These are phyloP conservation scores for Stellera chamaejasme DNA, from an alignment of 345 rosid species.

Conservation along the genomic window DNA sequence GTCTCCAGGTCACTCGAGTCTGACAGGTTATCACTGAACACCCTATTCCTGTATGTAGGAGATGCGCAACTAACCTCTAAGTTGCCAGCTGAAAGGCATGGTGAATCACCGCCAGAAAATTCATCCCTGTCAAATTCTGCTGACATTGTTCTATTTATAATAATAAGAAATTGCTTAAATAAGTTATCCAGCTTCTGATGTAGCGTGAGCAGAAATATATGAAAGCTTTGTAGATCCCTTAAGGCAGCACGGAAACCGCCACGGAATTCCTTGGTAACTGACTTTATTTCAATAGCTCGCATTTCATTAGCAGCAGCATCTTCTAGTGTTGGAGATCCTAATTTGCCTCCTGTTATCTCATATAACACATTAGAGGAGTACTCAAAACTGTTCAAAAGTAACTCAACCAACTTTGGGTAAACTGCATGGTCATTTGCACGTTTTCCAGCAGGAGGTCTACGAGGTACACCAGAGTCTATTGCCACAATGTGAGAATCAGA, in stretches of 20 bases:
- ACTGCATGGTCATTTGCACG: constrained; percentile 82
- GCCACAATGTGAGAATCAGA: constrained; percentile 64
- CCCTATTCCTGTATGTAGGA: constrained; percentile 51
- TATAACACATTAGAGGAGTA: constrained; percentile 61
- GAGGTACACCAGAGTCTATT: constrained; percentile 95
- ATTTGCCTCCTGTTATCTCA: constrained; percentile 77
- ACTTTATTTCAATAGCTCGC: constrained; percentile 25
- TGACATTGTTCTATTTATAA: constrained; percentile 49
- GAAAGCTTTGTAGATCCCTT: constrained; percentile 89
- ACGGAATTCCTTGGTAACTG: constrained; percentile 61
- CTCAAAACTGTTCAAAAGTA: constrained; percentile 65
- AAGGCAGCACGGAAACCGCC: constrained; percentile 85
- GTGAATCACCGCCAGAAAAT: constrained; percentile 50
- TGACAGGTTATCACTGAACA: constrained; percentile 35
- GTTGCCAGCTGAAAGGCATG: constrained; percentile 28
- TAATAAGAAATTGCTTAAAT: constrained; percentile 60
- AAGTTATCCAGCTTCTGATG: constrained; percentile 77
- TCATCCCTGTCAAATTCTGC: constrained; percentile 81
- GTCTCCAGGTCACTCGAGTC: constrained; percentile 61
- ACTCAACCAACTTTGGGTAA: constrained; percentile 91
- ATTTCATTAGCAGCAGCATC: constrained; percentile 25
- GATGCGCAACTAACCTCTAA: constrained; percentile 37
- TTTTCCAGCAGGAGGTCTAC: constrained; percentile 97
- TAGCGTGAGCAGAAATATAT: constrained; percentile 85
- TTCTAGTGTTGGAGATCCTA: constrained; percentile 47